Evolutionary conservation across 805 yeast species (phyloP), one percentile per base, ranked within the genome.

Genomic region (Limtongozyma cylindracea): DNA sequence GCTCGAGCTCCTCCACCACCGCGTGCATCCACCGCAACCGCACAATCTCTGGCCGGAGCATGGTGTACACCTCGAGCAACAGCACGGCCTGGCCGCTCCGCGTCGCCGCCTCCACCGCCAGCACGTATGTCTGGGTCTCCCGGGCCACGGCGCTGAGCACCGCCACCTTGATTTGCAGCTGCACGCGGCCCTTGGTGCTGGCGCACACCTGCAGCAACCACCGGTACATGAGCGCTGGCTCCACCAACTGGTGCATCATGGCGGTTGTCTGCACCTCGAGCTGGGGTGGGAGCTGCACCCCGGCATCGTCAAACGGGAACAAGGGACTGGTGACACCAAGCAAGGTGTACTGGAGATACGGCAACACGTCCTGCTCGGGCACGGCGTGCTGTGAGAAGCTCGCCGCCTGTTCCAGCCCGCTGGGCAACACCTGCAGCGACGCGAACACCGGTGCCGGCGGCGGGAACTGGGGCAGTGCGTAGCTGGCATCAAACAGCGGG

Each of bases 211-310:
- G 17, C 8, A 15, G 40, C 17, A 77, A 40, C 19, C 47, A 39
- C 23, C 56, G 53, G 41, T 60, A 76, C 3, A 78, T 43, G 16
- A 80, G 41, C 0, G 76, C 84, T 2, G 78, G 71, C 38, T 80
- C 94, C 19, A 70, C 45, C 2, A 73, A 43, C 13, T 52, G 39
- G 25, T 56, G 61, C 16, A 76, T 38, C 13, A 65, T 32, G 1
- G 66, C 65, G 20, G 68, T 52, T 12, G 59, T 47, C 5, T 78
- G 59, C 27, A 56, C 57, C 13, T 66, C 59, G 10, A 71, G 39
- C 19, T 50, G 48, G 1, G 39, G 28, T 1, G 88, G 82, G 3
- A 73, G 34, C 5, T 29, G 36, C 12, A 47, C 33, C 18, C 31
- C 35, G n/a, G 43, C 43, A 6, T 35, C 33, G 10, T 39, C 38